Percentiles rank a stretch among this genome's conserved stretches.
phyloP scores from a whole-genome alignment of 495 filamentous ascomycete genomes.

The Xylaria cubensis region DNA sequence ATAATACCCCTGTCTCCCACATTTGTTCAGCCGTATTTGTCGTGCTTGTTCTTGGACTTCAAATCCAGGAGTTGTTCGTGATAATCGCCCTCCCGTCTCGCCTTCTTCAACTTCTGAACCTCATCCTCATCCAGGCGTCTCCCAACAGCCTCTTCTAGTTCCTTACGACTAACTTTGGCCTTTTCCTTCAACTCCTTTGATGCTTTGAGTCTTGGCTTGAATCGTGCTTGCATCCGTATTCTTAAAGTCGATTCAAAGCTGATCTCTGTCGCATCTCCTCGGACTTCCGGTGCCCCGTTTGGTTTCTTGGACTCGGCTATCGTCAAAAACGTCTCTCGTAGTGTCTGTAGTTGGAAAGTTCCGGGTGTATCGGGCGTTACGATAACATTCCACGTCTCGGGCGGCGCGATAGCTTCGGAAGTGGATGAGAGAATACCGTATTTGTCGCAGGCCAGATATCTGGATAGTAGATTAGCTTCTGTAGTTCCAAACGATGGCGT shows the following conservation, averaged over 20 bases:
- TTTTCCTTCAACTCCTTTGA: constrained; percentile 78
- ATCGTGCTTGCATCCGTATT: constrained; percentile 92
- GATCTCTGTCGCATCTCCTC: constrained; percentile 76
- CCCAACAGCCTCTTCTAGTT: constrained; percentile 84
- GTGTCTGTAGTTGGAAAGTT: constrained; percentile 73
- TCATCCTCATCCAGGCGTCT: constrained; percentile 82
- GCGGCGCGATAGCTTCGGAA: constrained; percentile 77
- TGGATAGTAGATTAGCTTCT: constrained; percentile 32
- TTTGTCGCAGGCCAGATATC: constrained; percentile 82
- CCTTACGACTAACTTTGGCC: constrained; percentile 85
- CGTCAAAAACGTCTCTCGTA: constrained; percentile 65
- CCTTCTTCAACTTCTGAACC: constrained; percentile 80
- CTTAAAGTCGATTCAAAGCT: constrained; percentile 78
- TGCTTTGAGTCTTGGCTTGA: constrained; percentile 82
- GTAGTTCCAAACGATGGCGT: not conserved
- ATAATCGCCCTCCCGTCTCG: constrained; percentile 85
- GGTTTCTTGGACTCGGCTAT: constrained; percentile 56
- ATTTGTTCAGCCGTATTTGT: constrained; percentile 70
- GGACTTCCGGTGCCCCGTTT: constrained; percentile 64
- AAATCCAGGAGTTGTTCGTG: constrained; percentile 88
- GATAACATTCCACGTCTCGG: constrained; percentile 81
- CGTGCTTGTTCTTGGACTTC: constrained; percentile 93
- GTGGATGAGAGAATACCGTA: constrained; percentile 78
- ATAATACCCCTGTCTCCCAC: not conserved
- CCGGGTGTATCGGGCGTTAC: constrained; percentile 67